phyloP scores from a whole-genome alignment of 768 basidiomycete species.

The Naganishia onofrii region DNA sequence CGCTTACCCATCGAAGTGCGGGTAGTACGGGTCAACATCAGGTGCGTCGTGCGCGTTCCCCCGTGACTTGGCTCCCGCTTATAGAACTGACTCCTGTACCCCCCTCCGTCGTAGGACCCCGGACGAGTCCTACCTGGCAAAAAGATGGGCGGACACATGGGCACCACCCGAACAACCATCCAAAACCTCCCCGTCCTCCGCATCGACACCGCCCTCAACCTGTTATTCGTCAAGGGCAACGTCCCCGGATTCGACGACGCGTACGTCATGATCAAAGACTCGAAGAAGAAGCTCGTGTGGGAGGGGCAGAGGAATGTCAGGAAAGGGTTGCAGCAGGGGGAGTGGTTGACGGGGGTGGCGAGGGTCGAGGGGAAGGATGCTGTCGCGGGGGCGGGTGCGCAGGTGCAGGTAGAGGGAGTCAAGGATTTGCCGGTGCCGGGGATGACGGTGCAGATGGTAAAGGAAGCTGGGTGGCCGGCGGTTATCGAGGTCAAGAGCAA shows the following conservation, averaged over 20 bases:
- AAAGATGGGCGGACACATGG: slow-evolving; percentile 96
- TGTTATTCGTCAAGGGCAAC: slow-evolving; percentile 86
- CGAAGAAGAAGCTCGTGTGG: slow-evolving; percentile 80
- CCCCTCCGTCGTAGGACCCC: slow-evolving; percentile 87
- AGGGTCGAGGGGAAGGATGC: slow-evolving; percentile 12
- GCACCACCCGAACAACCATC: slow-evolving; percentile 72
- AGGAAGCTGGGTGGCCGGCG: slow-evolving; percentile 16
- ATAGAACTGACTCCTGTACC: no score
- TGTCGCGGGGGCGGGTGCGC: background rate
- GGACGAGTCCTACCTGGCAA: slow-evolving; percentile 95
- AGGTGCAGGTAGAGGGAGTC: background rate
- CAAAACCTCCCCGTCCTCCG: slow-evolving; percentile 88
- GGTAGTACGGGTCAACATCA: slow-evolving; percentile 95
- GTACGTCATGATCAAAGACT: slow-evolving; percentile 78
- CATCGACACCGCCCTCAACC: slow-evolving; percentile 78
- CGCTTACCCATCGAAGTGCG: slow-evolving; percentile 83
- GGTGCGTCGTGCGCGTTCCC: slow-evolving; percentile 55
- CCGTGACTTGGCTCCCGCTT: no score
- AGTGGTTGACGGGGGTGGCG: slow-evolving; percentile 36
- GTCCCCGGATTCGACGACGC: slow-evolving; percentile 87
- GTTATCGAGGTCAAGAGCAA: slow-evolving; percentile 22
- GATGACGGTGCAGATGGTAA: slow-evolving; percentile 24
- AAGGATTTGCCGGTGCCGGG: slow-evolving; percentile 22
- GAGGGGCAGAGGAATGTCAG: slow-evolving; percentile 61
- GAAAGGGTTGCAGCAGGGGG: slow-evolving; percentile 44